Evolutionary conservation across 352 stramenopile species (phyloP).

Genomic region (Phytophthora pseudosyringae): DNA sequence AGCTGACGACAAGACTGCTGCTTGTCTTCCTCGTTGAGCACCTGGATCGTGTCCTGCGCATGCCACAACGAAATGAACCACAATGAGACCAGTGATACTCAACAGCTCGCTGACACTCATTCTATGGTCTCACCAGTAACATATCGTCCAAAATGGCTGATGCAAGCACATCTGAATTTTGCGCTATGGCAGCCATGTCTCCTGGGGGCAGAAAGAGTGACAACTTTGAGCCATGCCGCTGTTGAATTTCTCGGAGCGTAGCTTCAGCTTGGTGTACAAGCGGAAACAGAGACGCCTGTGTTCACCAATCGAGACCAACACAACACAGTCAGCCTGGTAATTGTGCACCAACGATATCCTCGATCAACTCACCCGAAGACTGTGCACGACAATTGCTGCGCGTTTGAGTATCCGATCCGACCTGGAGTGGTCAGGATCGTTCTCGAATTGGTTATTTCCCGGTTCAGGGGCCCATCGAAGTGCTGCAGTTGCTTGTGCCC

Average conservation of each 20-base stretch:
- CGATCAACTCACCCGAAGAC: slow-evolving; percentile 40
- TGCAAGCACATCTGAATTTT: slow-evolving; percentile 61
- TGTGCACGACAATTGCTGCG: slow-evolving; percentile 56
- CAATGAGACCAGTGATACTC: slow-evolving; percentile 7
- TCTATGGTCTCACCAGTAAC: slow-evolving; percentile 44
- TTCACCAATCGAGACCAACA: neutral
- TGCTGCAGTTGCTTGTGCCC: slow-evolving; percentile 38
- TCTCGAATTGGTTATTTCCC: slow-evolving; percentile 38
- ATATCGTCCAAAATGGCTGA: slow-evolving; percentile 70
- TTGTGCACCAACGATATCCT: neutral
- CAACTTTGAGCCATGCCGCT: slow-evolving; percentile 44
- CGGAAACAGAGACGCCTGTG: slow-evolving; percentile 55
- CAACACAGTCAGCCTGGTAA: slow-evolving; percentile 4
- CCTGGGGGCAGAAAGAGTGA: slow-evolving; percentile 46
- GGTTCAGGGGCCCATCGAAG: slow-evolving; percentile 25
- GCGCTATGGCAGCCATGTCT: slow-evolving; percentile 48
- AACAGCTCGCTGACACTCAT: no score
- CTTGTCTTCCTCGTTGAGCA: slow-evolving; percentile 64
- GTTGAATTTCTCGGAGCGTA: slow-evolving; percentile 48
- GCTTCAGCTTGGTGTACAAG: slow-evolving; percentile 60
- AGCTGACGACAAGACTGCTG: slow-evolving; percentile 33
- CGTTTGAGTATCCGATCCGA: slow-evolving; percentile 47
- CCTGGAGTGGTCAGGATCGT: slow-evolving; percentile 12
- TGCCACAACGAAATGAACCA: neutral
- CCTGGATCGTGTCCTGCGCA: slow-evolving; percentile 59